Evolutionary conservation across 2,329 filamentous ascomycete genomes (phyloP).

Genomic region (Aspergillus fructus): DNA sequence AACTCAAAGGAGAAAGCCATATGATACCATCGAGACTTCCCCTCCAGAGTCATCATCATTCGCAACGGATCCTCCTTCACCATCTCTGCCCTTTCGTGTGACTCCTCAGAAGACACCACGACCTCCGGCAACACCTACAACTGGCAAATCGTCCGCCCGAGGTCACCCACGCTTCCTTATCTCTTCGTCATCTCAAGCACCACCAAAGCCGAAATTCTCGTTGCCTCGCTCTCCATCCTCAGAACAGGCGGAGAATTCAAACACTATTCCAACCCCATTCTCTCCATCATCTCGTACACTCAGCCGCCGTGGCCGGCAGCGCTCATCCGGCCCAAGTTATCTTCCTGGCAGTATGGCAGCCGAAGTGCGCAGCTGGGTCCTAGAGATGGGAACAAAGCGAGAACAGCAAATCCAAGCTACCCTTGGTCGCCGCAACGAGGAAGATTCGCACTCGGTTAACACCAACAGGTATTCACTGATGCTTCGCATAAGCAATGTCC

Average conservation of each 20-base stretch:
- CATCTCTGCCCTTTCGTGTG: slow-evolving; percentile 9
- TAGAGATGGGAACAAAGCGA: slow-evolving; percentile 37
- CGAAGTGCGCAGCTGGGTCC: slow-evolving; percentile 42
- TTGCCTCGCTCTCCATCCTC: slow-evolving; percentile 39
- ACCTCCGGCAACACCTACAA: slow-evolving; percentile 17
- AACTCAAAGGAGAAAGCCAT: slow-evolving; percentile 5
- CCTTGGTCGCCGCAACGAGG: background rate
- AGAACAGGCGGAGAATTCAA: slow-evolving; percentile 13
- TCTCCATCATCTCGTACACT: slow-evolving; percentile 35
- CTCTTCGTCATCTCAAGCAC: slow-evolving; percentile 25
- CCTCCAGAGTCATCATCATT: slow-evolving; percentile 15
- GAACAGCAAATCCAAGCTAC: slow-evolving; percentile 19
- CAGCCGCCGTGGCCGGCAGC: slow-evolving; percentile 30
- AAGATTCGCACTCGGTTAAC: background rate
- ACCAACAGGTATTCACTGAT: slow-evolving; percentile 19
- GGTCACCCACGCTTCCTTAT: slow-evolving; percentile 29
- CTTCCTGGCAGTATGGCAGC: slow-evolving; percentile 41
- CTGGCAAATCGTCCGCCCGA: slow-evolving; percentile 23
- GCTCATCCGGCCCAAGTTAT: slow-evolving; percentile 25
- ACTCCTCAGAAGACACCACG: slow-evolving; percentile 9
- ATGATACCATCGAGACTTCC: slow-evolving; percentile 22
- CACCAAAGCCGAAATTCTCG: slow-evolving; percentile 37
- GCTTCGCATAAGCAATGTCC: slow-evolving; percentile 18
- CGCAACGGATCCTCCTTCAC: background rate
- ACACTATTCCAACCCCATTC: slow-evolving; percentile 31